phyloP scores from a whole-genome alignment of 192 early-diverging fungal genomes.

The Glomus cerebriforme region DNA sequence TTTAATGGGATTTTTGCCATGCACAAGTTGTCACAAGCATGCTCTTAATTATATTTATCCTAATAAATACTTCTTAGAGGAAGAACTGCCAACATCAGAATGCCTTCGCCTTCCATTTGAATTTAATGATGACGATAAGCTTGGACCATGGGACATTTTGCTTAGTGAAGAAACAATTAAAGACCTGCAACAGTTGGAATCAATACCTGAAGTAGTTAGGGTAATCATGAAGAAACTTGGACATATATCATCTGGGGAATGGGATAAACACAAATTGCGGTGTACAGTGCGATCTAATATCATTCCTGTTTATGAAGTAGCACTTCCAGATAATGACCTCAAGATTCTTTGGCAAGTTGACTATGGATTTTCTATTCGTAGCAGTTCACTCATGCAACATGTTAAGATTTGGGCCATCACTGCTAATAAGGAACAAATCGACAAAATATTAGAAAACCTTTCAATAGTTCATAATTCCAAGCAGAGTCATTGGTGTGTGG shows the following conservation, averaged over 20 bases:
- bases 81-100: neutral
- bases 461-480: neutral
- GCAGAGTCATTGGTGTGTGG: neutral
- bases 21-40: neutral
- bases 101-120: constrained; percentile 21
- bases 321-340: neutral
- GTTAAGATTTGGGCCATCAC: constrained; percentile 26
- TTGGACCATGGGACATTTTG: constrained; percentile 22
- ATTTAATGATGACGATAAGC: constrained; percentile 18
- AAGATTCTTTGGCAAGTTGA: constrained; percentile 29
- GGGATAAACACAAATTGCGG: neutral
- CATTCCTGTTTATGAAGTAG: constrained; percentile 1
- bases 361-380: constrained; percentile 11
- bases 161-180: constrained; percentile 13
- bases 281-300: neutral
- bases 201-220: neutral
- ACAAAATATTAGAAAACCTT: constrained; percentile 2
- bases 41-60: neutral
- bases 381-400: neutral
- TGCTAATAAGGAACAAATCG: neutral
- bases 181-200: constrained; percentile 20
- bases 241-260: constrained; percentile 19
- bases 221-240: constrained; percentile 17
- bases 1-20: constrained; percentile 13
- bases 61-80: constrained; percentile 4